phyloP scores from a whole-genome alignment of 371 early-diverging fungal species.

The Entomophthora muscae region DNA sequence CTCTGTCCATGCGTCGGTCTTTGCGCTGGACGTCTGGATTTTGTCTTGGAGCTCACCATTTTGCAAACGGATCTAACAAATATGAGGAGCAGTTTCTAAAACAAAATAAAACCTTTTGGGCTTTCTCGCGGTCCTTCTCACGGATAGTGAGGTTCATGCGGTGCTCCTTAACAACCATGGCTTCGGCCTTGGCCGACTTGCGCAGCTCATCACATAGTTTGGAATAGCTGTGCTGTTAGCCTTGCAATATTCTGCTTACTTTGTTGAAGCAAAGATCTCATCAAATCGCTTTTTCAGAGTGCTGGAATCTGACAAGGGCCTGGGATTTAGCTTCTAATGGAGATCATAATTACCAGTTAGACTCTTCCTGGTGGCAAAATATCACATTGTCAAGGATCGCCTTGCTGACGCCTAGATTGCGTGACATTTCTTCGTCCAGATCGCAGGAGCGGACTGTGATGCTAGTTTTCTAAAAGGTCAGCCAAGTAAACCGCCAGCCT shows the following conservation, averaged over 20 bases:
- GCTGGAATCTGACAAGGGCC: slow-evolving; percentile 86
- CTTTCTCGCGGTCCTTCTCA: slow-evolving; percentile 46
- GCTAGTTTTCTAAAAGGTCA: slow-evolving; percentile 27
- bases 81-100: background rate
- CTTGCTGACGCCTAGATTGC: slow-evolving; percentile 73
- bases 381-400: slow-evolving; percentile 97
- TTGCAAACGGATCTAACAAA: background rate
- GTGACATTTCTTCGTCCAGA: slow-evolving; percentile 69
- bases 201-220: slow-evolving; percentile 83
- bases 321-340: slow-evolving; percentile 9
- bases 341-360: slow-evolving; percentile 53
- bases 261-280: slow-evolving; percentile 92
- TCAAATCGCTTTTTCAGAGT: slow-evolving; percentile 97
- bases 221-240: slow-evolving; percentile 32
- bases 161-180: slow-evolving; percentile 40
- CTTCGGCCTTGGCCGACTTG: slow-evolving; percentile 50
- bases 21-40: background rate
- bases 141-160: slow-evolving; percentile 43
- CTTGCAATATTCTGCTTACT: slow-evolving; percentile 24
- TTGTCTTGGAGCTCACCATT: background rate
- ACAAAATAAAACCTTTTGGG: slow-evolving; percentile 34
- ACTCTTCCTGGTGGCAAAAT: slow-evolving; percentile 99
- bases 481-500: background rate
- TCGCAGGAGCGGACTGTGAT: slow-evolving; percentile 73
- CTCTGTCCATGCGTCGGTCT: background rate